Base-by-base conservation (phyloP, 2,329 filamentous ascomycete species). In the Drechslerella stenobrocha region DNA sequence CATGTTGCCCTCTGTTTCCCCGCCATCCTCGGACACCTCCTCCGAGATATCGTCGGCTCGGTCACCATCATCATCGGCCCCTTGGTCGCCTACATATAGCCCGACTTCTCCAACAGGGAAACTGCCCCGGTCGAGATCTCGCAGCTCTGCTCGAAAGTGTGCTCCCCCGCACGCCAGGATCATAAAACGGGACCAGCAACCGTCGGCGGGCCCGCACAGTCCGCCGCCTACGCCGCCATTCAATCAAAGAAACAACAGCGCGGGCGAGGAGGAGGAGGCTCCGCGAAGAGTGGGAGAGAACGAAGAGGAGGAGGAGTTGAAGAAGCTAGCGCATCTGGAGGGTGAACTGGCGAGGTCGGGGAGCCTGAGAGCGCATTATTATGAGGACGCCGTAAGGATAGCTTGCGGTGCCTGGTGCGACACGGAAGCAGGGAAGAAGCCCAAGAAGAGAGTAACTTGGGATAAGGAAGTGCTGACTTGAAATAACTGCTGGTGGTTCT, bases 321-420 rank as follows among this genome's bases (percentile, higher is more conserved):
- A n/a, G 44, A 56, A 24, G 42, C 23, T 3, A 52, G 52, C n/a
- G 22, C 11, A 9, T 34, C 22, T 6, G n/a, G 55, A 60, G 22
- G n/a, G 28, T 7, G 37, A 35, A 9, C 20, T 56, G 9, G 28
- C 28, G 40, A 55, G 55, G 40, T 56, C 51, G 34, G 60, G 45
- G 46, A 53, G 48, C 22, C 47, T 67, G 28, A 60, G 57, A 45
- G 15, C 45, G 7, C 63, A 67, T 52, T 47, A 55, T 23, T 67
- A 67, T 22, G 63, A 67, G 24, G 63, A 67, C 30, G 63, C 63
- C n/a, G 63, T 67, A 15, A 59, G 63, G 34, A 67, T 67, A 28
- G 63, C 63, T 23, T 67, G 63, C 46, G 63, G 63, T 45, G 63
- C 63, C 7, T 67, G 63, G 63, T 46, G 55, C 42, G 63, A 67